Conservation (phyloP, 345 rosid species). For the Eucalyptus cloeziana region DNA sequence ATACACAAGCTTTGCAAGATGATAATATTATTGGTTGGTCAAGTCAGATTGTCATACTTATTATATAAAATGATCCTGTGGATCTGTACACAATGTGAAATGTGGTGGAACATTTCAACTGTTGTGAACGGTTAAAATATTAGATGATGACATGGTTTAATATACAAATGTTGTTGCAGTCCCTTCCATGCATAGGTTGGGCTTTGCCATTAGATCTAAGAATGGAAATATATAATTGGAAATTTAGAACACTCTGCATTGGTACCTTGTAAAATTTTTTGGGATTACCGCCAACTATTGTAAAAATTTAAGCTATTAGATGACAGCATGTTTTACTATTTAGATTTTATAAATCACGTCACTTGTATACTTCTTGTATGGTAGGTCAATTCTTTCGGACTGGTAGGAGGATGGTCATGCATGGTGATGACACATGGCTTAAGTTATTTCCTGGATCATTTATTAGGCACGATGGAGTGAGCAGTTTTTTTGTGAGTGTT, state of each 20-base stretch:
- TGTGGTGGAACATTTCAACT: background rate
- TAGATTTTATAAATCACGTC: background rate
- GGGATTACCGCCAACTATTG: background rate
- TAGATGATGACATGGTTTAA: background rate
- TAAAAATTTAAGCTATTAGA: background rate
- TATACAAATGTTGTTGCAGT: background rate
- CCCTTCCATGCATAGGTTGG: background rate
- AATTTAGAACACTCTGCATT: background rate
- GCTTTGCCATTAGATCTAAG: background rate
- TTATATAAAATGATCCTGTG: background rate
- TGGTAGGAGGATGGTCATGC: conserved; percentile 93
- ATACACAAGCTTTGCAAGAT: conserved; percentile 77
- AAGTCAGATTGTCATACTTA: background rate
- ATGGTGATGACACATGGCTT: conserved; percentile 92
- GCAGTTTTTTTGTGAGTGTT: conserved; percentile 82
- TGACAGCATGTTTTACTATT: background rate
- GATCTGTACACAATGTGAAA: background rate
- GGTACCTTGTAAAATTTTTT: background rate
- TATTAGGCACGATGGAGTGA: conserved; percentile 74
- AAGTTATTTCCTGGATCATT: conserved; percentile 82
- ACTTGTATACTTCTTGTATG: background rate
- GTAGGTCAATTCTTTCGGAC: conserved; percentile 61
- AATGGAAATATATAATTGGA: background rate
- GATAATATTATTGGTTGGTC: conserved; percentile 76
- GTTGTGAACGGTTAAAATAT: accelerated